Evolutionary conservation across 1,284 basidiomycete species (phyloP).

Genomic region (Ustilago sp.): DNA sequence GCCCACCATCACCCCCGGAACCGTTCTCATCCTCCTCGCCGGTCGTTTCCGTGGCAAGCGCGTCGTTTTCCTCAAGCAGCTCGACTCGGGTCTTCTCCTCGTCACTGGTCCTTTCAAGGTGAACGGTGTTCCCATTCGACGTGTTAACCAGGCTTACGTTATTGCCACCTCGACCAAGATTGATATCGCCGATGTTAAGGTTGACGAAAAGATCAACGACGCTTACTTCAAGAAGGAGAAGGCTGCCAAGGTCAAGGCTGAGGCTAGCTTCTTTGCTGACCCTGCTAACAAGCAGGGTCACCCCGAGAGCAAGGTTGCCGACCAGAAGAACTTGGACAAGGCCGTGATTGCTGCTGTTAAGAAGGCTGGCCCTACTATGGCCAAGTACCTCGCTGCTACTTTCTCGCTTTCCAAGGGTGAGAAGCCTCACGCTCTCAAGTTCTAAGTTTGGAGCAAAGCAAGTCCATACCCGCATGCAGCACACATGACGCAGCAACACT

Average conservation of each 20-base stretch:
- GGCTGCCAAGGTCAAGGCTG: conserved; percentile 85
- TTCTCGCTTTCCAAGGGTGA: conserved; percentile 96
- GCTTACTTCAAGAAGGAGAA: conserved; percentile 79
- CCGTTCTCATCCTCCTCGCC: conserved; percentile 94
- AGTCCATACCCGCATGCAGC: conserved; percentile 11
- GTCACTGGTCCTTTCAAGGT: conserved; percentile 98
- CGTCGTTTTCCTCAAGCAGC: conserved; percentile 97
- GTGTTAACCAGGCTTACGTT: conserved; percentile 99
- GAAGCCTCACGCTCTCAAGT: conserved; percentile 86
- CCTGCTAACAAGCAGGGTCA: conserved; percentile 91
- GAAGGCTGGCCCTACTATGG: conserved; percentile 86
- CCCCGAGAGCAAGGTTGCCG: conserved; percentile 87
- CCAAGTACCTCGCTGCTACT: conserved; percentile 91
- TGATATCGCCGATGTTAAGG: conserved; percentile 80
- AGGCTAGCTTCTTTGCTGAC: conserved; percentile 95
- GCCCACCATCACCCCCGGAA: conserved; percentile 89
- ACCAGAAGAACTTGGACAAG: conserved; percentile 92
- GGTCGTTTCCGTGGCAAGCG: conserved; percentile 99
- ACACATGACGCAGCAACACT: not conserved
- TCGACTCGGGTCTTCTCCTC: conserved; percentile 90
- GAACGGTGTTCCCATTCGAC: conserved; percentile 97
- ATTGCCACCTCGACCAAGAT: conserved; percentile 98
- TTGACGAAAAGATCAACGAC: conserved; percentile 86
- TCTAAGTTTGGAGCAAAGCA: conserved; percentile 73
- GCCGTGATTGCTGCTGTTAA: conserved; percentile 86